Conservation (phyloP, 2,329 filamentous ascomycete genomes). For the Elsinoe australis region DNA sequence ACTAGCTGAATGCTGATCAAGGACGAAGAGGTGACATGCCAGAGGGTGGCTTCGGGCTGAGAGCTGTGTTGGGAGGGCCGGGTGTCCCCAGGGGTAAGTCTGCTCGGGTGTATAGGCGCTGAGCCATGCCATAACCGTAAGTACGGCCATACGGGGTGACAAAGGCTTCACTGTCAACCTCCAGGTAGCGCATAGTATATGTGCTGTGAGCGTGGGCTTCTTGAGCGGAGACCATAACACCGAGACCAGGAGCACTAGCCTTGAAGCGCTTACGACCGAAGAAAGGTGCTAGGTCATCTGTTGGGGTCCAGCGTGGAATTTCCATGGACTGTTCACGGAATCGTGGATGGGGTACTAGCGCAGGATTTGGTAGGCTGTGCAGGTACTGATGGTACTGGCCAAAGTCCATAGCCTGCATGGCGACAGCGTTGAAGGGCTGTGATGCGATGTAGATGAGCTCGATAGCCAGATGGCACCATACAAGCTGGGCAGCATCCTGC, state of each 20-base stretch:
- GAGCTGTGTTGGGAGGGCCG: background rate
- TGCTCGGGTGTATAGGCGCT: background rate
- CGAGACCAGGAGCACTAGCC: background rate
- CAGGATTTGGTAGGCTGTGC: background rate
- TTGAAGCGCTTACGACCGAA: background rate
- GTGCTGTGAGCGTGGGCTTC: background rate
- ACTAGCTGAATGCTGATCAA: background rate
- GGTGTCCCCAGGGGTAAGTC: background rate
- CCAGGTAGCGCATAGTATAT: background rate
- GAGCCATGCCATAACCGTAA: background rate
- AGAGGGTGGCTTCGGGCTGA: background rate
- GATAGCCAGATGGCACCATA: background rate
- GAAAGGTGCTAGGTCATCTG: background rate
- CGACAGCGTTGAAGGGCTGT: background rate
- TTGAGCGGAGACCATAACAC: background rate
- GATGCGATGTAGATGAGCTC: background rate
- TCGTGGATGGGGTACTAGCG: background rate
- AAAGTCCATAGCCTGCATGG: conserved; percentile 3
- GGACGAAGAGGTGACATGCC: background rate
- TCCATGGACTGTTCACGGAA: background rate
- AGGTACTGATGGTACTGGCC: background rate
- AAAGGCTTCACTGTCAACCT: background rate
- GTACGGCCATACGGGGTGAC: background rate
- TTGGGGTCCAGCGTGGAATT: background rate
- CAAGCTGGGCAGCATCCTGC: conserved; percentile 4